Evolutionary conservation across 805 yeast species (phyloP).

Genomic region (Ogataea haglerorum): DNA sequence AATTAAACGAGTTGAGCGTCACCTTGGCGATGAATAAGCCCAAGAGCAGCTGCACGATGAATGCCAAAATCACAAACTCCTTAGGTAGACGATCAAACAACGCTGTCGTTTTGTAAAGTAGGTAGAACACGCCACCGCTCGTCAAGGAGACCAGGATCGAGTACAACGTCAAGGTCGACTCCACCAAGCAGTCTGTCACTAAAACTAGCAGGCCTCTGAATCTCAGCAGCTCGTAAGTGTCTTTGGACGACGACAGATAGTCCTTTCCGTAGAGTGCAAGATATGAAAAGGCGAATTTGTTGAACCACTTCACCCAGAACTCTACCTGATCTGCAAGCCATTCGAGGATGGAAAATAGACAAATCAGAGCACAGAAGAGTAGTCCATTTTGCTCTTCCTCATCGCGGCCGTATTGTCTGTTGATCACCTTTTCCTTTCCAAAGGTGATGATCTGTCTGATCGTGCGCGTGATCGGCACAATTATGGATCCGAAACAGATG

Average conservation of each 20-base stretch:
- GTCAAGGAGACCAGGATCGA: slow-evolving; percentile 58
- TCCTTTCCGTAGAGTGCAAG: slow-evolving; percentile 83
- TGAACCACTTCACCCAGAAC: slow-evolving; percentile 66
- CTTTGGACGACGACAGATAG: slow-evolving; percentile 72
- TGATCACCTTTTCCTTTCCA: slow-evolving; percentile 40
- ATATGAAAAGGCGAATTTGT: slow-evolving; percentile 85
- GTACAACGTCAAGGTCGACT: slow-evolving; percentile 75
- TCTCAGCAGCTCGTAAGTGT: slow-evolving; percentile 74
- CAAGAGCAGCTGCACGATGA: slow-evolving; percentile 46
- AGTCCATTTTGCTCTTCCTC: slow-evolving; percentile 49
- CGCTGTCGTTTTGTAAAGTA: slow-evolving; percentile 13
- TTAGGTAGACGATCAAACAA: slow-evolving; percentile 21
- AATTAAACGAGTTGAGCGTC: slow-evolving; percentile 68
- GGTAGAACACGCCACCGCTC: slow-evolving; percentile 29
- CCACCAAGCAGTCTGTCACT: slow-evolving; percentile 78
- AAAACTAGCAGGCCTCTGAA: slow-evolving; percentile 82
- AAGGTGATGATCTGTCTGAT: slow-evolving; percentile 52
- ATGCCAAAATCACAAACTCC: slow-evolving; percentile 28
- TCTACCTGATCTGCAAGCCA: slow-evolving; percentile 49
- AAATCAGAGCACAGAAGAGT: slow-evolving; percentile 46
- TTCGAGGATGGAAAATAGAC: slow-evolving; percentile 55
- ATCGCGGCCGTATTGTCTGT: slow-evolving; percentile 31
- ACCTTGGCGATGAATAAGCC: slow-evolving; percentile 73
- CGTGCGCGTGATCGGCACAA: slow-evolving; percentile 73
- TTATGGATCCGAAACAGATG: slow-evolving; percentile 73